phyloP scores from a whole-genome alignment of 2,329 filamentous ascomycete species.

The Botryotinia globosa region DNA sequence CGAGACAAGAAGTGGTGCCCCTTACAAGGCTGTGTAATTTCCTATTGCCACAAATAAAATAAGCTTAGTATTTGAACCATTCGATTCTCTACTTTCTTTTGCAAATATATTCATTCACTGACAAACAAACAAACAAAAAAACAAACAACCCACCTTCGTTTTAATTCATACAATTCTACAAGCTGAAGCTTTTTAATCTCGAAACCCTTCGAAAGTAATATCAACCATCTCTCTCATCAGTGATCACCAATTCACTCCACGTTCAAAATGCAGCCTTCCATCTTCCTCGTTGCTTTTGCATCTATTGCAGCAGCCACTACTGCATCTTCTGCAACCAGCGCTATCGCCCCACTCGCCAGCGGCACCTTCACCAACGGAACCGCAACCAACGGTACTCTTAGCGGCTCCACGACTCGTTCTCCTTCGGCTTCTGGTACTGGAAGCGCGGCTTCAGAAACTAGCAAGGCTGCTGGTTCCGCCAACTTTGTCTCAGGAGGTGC shows the following conservation, averaged over 20 bases:
- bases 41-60: slow-evolving; percentile 21
- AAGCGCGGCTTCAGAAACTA: neutral
- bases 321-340: slow-evolving; percentile 16
- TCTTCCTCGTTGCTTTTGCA: slow-evolving; percentile 24
- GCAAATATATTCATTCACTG: neutral
- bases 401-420: slow-evolving; percentile 3
- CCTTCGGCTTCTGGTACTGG: neutral
- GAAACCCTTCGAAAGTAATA: neutral
- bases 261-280: slow-evolving; percentile 23
- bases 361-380: slow-evolving; percentile 16
- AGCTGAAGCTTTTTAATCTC: neutral
- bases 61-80: slow-evolving; percentile 20
- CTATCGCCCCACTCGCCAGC: neutral
- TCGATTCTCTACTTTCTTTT: slow-evolving; percentile 6
- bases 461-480: slow-evolving; percentile 12
- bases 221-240: neutral
- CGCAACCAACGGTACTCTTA: slow-evolving; percentile 8
- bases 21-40: slow-evolving; percentile 21
- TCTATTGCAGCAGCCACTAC: slow-evolving; percentile 24
- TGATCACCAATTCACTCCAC: slow-evolving; percentile 4
- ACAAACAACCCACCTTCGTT: slow-evolving; percentile 20
- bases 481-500: slow-evolving; percentile 15
- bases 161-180: slow-evolving; percentile 2
- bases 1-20: slow-evolving; percentile 19
- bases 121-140: slow-evolving; percentile 1